phyloP scores from a whole-genome alignment of 2,329 filamentous ascomycete species.

The Aureobasidium sp. region DNA sequence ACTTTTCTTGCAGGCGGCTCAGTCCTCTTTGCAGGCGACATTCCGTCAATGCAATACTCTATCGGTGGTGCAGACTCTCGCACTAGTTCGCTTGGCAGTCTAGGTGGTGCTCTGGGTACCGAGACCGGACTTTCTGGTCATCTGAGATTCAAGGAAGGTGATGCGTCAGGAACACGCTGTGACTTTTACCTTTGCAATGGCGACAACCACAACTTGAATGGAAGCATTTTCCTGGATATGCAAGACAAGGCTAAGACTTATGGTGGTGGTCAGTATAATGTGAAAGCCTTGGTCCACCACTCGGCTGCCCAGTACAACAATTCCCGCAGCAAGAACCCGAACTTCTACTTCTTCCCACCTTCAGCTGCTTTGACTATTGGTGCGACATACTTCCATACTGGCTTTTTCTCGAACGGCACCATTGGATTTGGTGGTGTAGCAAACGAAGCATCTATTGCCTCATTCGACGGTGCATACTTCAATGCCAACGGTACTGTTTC shows the following conservation, averaged over 20 bases:
- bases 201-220: conserved; percentile 20
- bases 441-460: conserved; percentile 10
- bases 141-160: conserved; percentile 19
- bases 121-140: conserved; percentile 15
- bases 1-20: conserved; percentile 7
- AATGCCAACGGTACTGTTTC: conserved; percentile 3
- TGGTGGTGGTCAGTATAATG: conserved; percentile 21
- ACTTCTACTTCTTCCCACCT: conserved; percentile 17
- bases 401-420: conserved; percentile 11
- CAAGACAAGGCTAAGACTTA: conserved; percentile 19
- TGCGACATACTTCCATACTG: conserved; percentile 5
- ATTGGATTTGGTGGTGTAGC: conserved; percentile 10
- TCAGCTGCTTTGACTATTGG: conserved; percentile 1
- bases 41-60: conserved; percentile 18
- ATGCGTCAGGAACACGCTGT: conserved; percentile 19
- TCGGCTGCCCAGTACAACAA: conserved; percentile 17
- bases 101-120: conserved; percentile 18
- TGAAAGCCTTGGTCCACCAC: conserved; percentile 19
- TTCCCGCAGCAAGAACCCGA: conserved; percentile 18
- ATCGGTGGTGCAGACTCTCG: conserved; percentile 18
- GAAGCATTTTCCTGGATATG: conserved; percentile 17
- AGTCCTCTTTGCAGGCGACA: conserved; percentile 19
- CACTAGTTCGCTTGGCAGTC: background rate
- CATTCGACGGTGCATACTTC: conserved; percentile 7
- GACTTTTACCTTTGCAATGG: conserved; percentile 20